Conservation (phyloP, 768 basidiomycete genomes). For the Amanita rimosa region DNA sequence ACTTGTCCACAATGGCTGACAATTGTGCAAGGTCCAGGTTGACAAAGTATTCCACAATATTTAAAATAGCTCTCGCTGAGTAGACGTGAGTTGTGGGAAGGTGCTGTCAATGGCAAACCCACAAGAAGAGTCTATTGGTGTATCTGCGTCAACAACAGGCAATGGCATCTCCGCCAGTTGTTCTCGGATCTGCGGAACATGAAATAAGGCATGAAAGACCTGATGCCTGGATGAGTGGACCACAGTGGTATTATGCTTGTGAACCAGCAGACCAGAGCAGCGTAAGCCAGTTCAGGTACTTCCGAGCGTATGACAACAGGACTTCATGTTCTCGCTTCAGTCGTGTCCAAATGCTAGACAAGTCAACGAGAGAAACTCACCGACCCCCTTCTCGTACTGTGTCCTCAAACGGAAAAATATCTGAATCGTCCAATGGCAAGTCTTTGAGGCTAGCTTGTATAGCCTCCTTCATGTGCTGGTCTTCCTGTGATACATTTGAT, state of each 20-base stretch:
- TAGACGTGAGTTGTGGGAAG: neutral
- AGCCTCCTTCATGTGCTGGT: slow-evolving; percentile 54
- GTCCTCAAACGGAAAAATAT: slow-evolving; percentile 40
- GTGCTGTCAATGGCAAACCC: neutral
- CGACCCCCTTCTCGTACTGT: slow-evolving; percentile 44
- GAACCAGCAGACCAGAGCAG: slow-evolving; percentile 35
- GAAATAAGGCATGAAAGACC: slow-evolving; percentile 51
- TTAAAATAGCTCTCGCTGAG: slow-evolving; percentile 39
- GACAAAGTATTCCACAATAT: slow-evolving; percentile 53
- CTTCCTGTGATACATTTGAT: slow-evolving; percentile 34
- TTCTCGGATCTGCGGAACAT: slow-evolving; percentile 60
- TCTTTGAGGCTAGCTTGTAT: slow-evolving; percentile 62
- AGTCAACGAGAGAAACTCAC: slow-evolving; percentile 23
- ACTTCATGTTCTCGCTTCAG: slow-evolving; percentile 21
- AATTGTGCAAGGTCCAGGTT: slow-evolving; percentile 59
- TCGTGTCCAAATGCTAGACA: neutral
- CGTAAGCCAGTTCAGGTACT: slow-evolving; percentile 37
- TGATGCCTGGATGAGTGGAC: slow-evolving; percentile 8
- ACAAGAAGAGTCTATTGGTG: slow-evolving; percentile 19
- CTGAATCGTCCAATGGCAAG: slow-evolving; percentile 37
- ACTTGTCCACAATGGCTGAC: slow-evolving; percentile 42
- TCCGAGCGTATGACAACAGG: slow-evolving; percentile 62
- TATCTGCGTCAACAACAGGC: slow-evolving; percentile 15
- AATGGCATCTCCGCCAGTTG: slow-evolving; percentile 21
- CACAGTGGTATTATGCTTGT: neutral